phyloP scores from a whole-genome alignment of 768 basidiomycete species.

The Boletus bicolor region DNA sequence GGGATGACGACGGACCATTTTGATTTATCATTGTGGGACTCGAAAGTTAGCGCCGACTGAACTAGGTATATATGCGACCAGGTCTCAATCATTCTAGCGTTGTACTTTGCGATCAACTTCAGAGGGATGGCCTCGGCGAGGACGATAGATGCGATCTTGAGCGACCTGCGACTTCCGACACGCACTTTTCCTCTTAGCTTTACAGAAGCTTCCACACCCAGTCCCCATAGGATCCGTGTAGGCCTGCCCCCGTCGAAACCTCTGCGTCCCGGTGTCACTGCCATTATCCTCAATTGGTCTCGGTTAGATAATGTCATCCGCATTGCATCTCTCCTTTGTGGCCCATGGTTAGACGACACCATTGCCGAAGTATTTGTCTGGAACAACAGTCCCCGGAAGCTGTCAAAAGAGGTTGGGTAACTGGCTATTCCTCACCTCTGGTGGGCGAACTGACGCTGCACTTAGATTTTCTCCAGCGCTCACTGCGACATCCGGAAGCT shows the following conservation, averaged over 20 bases:
- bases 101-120: background rate
- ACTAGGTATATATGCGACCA: background rate
- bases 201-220: background rate
- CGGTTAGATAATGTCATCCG: slow-evolving; percentile 57
- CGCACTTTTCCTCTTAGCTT: slow-evolving; percentile 20
- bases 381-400: slow-evolving; percentile 54
- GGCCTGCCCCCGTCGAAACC: slow-evolving; percentile 4
- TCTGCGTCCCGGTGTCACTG: slow-evolving; percentile 43
- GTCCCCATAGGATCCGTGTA: slow-evolving; percentile 9
- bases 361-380: slow-evolving; percentile 53
- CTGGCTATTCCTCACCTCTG: background rate
- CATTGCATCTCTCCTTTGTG: slow-evolving; percentile 53
- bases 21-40: background rate
- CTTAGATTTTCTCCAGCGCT: slow-evolving; percentile 41
- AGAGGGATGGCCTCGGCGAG: slow-evolving; percentile 1
- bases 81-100: background rate
- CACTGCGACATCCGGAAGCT: slow-evolving; percentile 44
- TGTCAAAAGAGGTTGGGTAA: slow-evolving; percentile 42
- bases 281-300: slow-evolving; percentile 66
- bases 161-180: slow-evolving; percentile 13
- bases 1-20: background rate
- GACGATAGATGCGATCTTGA: slow-evolving; percentile 11
- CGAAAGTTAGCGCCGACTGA: background rate
- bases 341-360: slow-evolving; percentile 40
- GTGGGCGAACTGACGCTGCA: background rate